These are phyloP conservation scores for Aspergillus ellipticus DNA, from an alignment of 495 filamentous ascomycete species.

Conservation along the genomic window DNA sequence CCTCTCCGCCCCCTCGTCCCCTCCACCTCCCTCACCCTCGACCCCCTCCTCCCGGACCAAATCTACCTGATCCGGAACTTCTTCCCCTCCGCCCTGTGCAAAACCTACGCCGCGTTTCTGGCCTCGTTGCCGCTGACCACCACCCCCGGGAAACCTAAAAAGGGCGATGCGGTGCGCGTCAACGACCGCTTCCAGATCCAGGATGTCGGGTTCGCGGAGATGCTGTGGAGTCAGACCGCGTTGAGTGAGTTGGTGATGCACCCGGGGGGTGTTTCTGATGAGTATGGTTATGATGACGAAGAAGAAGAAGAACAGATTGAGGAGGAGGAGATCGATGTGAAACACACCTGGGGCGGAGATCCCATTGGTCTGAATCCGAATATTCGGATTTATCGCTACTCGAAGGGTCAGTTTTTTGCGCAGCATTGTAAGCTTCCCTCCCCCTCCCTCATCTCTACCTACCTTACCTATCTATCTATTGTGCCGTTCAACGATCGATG, in stretches of 20 bases:
- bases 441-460: not conserved
- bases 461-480: not conserved
- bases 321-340: constrained; percentile 5
- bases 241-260: constrained; percentile 29
- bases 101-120: constrained; percentile 75
- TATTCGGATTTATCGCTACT: constrained; percentile 89
- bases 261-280: constrained; percentile 31
- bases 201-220: constrained; percentile 69
- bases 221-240: constrained; percentile 58
- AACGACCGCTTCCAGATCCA: constrained; percentile 89
- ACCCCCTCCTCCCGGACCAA: constrained; percentile 58
- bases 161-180: constrained; percentile 77
- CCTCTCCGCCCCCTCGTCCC: constrained; percentile 70
- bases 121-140: constrained; percentile 70
- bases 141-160: constrained; percentile 80
- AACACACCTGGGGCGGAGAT: constrained; percentile 70
- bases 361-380: constrained; percentile 84
- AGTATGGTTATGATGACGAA: constrained; percentile 53
- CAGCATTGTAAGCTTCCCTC: constrained; percentile 66
- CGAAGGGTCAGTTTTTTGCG: constrained; percentile 81
- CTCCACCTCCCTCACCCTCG: constrained; percentile 57
- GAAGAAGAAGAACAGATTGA: constrained; percentile 14
- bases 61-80: constrained; percentile 75
- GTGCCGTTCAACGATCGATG: too few relatives aligned
- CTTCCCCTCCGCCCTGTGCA: constrained; percentile 75